These are phyloP conservation scores for Phyllosticta citriasiana DNA, from an alignment of 2,329 filamentous ascomycete species.

Conservation along the genomic window DNA sequence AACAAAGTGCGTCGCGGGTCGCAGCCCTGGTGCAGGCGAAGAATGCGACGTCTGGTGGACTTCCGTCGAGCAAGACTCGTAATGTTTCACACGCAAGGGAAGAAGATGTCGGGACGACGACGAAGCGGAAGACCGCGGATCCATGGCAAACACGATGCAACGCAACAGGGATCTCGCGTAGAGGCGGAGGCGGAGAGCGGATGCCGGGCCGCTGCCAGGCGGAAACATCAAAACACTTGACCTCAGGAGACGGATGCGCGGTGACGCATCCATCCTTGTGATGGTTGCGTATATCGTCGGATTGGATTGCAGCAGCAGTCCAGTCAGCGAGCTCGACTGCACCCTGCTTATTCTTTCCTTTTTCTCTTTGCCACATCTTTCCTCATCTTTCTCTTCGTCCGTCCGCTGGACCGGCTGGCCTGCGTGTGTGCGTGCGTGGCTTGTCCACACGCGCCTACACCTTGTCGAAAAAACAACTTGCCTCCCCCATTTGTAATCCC, in stretches of 20 bases:
- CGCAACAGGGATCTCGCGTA: background rate
- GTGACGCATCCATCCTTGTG: background rate
- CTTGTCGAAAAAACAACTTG: background rate
- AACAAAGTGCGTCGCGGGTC: conserved; percentile 27
- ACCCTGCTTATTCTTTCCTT: background rate
- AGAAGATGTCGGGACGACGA: background rate
- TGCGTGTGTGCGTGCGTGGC: background rate
- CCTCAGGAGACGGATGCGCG: background rate
- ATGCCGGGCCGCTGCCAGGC: background rate
- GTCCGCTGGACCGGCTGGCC: background rate
- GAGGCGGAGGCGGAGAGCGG: background rate
- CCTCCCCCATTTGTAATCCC: background rate
- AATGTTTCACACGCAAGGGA: conserved; percentile 19
- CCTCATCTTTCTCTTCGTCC: background rate
- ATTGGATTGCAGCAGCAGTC: background rate
- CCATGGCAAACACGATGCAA: background rate
- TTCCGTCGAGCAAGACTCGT: background rate
- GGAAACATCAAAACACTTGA: background rate
- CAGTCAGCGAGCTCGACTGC: background rate
- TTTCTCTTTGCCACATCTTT: background rate
- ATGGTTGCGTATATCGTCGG: background rate
- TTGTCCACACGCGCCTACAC: background rate
- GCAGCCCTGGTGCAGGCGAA: conserved; percentile 22
- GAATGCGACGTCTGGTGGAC: conserved; percentile 24
- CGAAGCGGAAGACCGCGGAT: background rate